Evolutionary conservation across 306 rosid species (phyloP), one percentile per base, ranked within the genome.

Genomic region (Echinosophora koreensis): DNA sequence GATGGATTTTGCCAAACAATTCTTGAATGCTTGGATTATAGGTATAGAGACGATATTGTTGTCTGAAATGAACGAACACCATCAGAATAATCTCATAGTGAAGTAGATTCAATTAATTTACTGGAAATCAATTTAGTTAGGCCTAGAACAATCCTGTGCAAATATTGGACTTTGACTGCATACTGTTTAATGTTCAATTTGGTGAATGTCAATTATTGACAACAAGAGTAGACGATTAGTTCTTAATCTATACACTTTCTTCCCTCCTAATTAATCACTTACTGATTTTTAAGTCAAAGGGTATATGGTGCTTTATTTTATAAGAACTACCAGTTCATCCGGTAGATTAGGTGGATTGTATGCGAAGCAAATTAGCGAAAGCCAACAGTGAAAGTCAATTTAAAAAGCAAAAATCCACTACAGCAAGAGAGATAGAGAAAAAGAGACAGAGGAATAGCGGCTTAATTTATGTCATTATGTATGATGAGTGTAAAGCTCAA

Each of bases 321-420:
- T 77, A 81, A 5, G 28, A 69, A 34, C 1, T 4, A 27, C 18
- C 56, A 67, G 52, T 51, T 76, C 32, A 75, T 60, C 38, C n/a
- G n/a, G n/a, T n/a, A n/a, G n/a, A n/a, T n/a, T 52, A 60, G 74
- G 77, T 79, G 55, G 81, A 78, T 78, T 83, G 77, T 42, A 50
- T 10, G 66, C 28, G 73, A 88, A 88, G 95, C 69, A 56, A 69
- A 55, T 22, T 22, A 22, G 46, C 8, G 11, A 74, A 66, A 15
- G 69, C 3, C 47, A 68, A 72, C 57, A 82, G 82, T 70, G 70
- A 82, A 83, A 61, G 63, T 61, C 58, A 78, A 65, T 61, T 56
- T 59, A 66, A 77, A 77, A 81, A 75, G 57, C 17, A 65, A 74
- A 73, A 16, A 38, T 22, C 14, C 74, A 44, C 51, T 22, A 41